These are phyloP conservation scores for Scopulariopsis brevicaulis DNA, from an alignment of 2,329 filamentous ascomycete genomes.

Conservation along the genomic window DNA sequence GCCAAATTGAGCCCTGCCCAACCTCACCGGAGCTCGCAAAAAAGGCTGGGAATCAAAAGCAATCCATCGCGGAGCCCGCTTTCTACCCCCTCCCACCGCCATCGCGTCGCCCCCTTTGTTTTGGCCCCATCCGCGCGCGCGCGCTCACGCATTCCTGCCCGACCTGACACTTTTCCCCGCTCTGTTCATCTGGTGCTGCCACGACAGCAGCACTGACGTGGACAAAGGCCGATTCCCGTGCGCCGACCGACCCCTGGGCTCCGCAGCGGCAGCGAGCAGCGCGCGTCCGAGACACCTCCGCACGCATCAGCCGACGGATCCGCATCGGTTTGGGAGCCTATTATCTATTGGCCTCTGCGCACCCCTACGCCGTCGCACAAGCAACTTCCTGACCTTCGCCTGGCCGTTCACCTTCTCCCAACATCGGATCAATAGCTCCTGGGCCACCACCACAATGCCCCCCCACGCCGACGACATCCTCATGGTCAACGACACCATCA, in stretches of 20 bases:
- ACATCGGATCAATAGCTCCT: not conserved
- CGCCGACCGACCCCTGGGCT: not conserved
- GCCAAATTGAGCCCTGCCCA: not conserved
- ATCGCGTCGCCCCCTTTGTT: not conserved
- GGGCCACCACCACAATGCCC: not conserved
- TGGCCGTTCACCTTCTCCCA: not conserved
- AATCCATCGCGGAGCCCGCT: not conserved
- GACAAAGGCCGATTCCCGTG: not conserved
- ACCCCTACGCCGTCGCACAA: not conserved
- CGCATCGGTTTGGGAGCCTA: not conserved
- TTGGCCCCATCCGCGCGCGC: not conserved
- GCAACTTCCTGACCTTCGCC: not conserved
- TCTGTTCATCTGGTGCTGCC: not conserved
- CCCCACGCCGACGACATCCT: not conserved
- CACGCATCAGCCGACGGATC: not conserved
- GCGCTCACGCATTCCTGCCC: not conserved
- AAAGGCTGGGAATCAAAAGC: not conserved
- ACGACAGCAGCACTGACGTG: constrained; percentile 1
- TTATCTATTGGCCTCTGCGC: not conserved
- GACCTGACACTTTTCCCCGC: not conserved
- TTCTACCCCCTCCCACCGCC: not conserved
- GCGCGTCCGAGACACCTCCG: not conserved
- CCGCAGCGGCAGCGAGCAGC: not conserved
- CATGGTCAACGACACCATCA: not conserved
- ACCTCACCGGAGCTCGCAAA: not conserved